Conservation (phyloP, 352 stramenopile genomes). For the Aphanomyces stellatus region DNA sequence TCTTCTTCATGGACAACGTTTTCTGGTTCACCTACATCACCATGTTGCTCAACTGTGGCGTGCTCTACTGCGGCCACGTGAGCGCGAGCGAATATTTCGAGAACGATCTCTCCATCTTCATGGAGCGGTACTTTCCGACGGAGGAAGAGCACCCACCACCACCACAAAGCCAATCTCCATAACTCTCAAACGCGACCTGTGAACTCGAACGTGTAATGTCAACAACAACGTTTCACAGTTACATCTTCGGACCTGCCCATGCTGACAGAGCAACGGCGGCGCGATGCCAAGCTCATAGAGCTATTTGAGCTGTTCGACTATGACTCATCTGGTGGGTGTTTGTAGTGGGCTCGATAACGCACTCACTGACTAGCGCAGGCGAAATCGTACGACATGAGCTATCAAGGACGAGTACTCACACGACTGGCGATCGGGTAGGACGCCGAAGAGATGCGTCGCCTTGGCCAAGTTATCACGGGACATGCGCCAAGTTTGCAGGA, state of each 20-base stretch:
- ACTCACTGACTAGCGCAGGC: neutral
- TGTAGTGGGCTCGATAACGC: neutral
- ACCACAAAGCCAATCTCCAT: no score
- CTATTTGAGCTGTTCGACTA: constrained; percentile 2
- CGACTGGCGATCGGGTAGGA: neutral
- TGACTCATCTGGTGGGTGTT: neutral
- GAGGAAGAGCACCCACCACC: no score
- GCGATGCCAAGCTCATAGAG: neutral
- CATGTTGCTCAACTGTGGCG: neutral
- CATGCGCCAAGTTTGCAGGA: neutral
- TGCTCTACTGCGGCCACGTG: constrained; percentile 6
- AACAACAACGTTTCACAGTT: no score
- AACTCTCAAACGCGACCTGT: neutral
- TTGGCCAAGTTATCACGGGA: neutral
- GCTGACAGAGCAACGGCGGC: neutral
- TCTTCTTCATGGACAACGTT: constrained; percentile 1
- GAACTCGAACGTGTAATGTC: no score
- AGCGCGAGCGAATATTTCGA: constrained; percentile 4
- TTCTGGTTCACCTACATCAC: constrained; percentile 8
- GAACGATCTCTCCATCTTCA: neutral
- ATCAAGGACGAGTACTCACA: no score
- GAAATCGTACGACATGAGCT: constrained; percentile 12
- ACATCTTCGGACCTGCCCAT: neutral
- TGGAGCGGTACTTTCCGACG: neutral
- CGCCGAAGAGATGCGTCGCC: neutral